Base-by-base conservation (phyloP, 2,329 filamentous ascomycete species). In the Stenocarpella maydis region DNA sequence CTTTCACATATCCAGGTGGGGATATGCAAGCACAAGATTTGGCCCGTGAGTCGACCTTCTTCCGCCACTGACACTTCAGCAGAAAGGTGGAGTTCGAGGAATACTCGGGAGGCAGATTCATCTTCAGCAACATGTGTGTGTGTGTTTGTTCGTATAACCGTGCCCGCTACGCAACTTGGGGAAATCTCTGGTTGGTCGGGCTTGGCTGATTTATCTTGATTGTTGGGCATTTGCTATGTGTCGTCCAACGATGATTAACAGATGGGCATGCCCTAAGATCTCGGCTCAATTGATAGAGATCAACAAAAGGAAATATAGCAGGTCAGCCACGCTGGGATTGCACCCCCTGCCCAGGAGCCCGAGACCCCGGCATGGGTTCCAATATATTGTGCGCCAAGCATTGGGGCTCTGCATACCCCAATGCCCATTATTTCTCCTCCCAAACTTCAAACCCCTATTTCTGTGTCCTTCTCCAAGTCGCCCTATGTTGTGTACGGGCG, bases 311-410 rank as follows among this genome's bases (percentile, higher is more conserved):
- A 63, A 49, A 14, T 49, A 21, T 24, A 37, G 41, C 43, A 49
- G 28, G 43, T 37, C 58, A 45, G 14, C 24, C 41, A 49, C 37
- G 43, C 43, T 26, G 4, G 58, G 37, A 21, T 26, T 19, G n/a
- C 14, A 34, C 47, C 26, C 41, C 43, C 43, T 49, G 58, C 31
- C 49, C 7, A 24, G 58, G 26, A 34, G 43, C 58, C 31, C 28
- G 14, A 49, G 21, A 34, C 28, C 58, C 39, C 39, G 15, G 58
- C 10, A 19, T 60, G 10, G n/a, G 26, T 24, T 63, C 43, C 58
- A n/a, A 61, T 47, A 49, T 47, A n/a, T 43, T 24, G 28, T 49
- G 43, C 58, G 58, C 58, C 58, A 63, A 49, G 58, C 28, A 49
- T 37, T 49, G 58, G 49, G 19, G 58, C 43, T 63, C 43, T 63